Conservation (phyloP, 2,329 filamentous ascomycete genomes). For the Apiospora pterosperma region DNA sequence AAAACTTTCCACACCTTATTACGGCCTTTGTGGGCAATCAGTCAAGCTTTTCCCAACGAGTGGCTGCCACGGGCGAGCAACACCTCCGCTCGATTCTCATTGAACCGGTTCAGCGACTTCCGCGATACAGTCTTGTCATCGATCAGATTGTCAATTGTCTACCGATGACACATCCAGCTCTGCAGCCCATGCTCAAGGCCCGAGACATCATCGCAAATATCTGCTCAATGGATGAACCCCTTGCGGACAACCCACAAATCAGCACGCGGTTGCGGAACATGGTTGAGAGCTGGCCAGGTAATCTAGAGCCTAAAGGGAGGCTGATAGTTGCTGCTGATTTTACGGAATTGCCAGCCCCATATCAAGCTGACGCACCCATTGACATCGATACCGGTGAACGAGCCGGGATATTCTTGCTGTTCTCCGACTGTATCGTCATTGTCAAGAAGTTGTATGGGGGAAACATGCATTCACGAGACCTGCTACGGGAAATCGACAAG, state of each 20-base stretch:
- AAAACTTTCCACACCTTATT: conserved; percentile 78
- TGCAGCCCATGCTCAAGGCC: conserved; percentile 80
- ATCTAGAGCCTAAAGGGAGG: conserved; percentile 71
- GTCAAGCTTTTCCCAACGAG: conserved; percentile 76
- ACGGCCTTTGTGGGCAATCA: conserved; percentile 75
- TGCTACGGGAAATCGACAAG: conserved; percentile 83
- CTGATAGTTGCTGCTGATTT: conserved; percentile 80
- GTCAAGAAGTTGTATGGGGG: conserved; percentile 66
- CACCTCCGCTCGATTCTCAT: conserved; percentile 87
- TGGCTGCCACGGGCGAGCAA: conserved; percentile 86
- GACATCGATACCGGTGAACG: conserved; percentile 41
- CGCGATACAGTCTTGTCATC: conserved; percentile 92
- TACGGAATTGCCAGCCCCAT: conserved; percentile 72
- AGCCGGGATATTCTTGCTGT: conserved; percentile 75
- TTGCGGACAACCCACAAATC: conserved; percentile 68
- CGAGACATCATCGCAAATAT: conserved; percentile 95
- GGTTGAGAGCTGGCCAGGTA: conserved; percentile 72
- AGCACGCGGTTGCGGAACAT: conserved; percentile 72
- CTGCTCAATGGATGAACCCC: conserved; percentile 80
- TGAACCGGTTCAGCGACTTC: conserved; percentile 91
- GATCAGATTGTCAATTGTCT: conserved; percentile 89
- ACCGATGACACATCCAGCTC: conserved; percentile 79
- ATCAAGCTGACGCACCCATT: conserved; percentile 40
- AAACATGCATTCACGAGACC: conserved; percentile 67
- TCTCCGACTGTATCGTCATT: conserved; percentile 76